Base-by-base conservation (phyloP, 2,329 filamentous ascomycete genomes). In the Lachnellula cervina region DNA sequence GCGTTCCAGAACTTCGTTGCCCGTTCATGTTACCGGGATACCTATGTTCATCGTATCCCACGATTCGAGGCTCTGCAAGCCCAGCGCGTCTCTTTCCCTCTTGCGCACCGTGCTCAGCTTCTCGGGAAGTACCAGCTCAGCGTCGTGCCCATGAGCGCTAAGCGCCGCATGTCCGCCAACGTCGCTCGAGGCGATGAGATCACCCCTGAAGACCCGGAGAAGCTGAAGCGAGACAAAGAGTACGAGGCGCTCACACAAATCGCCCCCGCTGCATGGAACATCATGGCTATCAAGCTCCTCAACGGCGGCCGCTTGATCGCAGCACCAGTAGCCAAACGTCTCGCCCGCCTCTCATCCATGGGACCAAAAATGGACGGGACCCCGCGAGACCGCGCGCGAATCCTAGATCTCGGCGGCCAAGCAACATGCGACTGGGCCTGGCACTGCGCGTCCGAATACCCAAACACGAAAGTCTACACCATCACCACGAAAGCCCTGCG, bases 361-460 rank as follows among this genome's bases (percentile, higher is more conserved):
- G 70, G 73, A 1, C 71, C 74, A 2, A 72, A 71, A n/a, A 66
- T 70, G 32, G 68, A 76, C 43, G 77, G 78, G 38, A 70, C 72
- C 17, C 68, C 72, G 51, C 75, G 76, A 57, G 75, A 81, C 56
- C 80, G 84, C 23, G 75, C 84, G 3, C 79, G 88, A 35, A 87
- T 97, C 55, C 81, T 97, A 25, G 93, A 97, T 69, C 84, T 97
- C 35, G 91, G 89, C 49, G 92, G 92, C 45, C 86, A 93, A 68
- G 80, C 87, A 0, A 84, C 88, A 14, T 93, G 90, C 69, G 91
- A 96, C 72, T 99, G 94, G 94, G 93, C 89, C 21, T 99, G 94
- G 94, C 86, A 94, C 69, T 88, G 90, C 56, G 91, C 94, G 0
- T 79, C 89, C 49, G 87, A 93, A 70, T 94, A 92, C 71, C 90